phyloP scores from a whole-genome alignment of 495 filamentous ascomycete genomes.

The Rostrohypoxylon terebratum region DNA sequence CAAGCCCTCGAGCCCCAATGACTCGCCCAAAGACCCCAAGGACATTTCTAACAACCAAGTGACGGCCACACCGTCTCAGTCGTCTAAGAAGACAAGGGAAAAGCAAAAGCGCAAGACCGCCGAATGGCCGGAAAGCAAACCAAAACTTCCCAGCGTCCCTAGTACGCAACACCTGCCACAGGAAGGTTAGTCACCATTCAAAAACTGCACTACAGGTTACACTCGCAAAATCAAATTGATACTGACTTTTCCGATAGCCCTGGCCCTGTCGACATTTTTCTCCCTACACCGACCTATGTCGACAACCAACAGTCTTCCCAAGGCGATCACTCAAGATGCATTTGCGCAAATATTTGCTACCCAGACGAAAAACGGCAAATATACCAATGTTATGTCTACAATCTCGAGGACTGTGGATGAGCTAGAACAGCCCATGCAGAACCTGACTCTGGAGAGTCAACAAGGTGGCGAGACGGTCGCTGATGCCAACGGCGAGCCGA shows the following conservation, averaged over 20 bases:
- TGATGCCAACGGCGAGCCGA: conserved; percentile 47
- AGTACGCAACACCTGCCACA: conserved; percentile 82
- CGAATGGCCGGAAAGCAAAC: conserved; percentile 52
- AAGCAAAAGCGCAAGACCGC: conserved; percentile 62
- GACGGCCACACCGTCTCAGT: conserved; percentile 53
- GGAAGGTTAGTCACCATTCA: conserved; percentile 66
- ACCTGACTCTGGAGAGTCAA: conserved; percentile 47
- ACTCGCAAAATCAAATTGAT: too few relatives aligned
- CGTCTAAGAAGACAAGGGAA: conserved; percentile 56
- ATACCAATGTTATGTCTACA: conserved; percentile 80
- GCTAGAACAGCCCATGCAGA: conserved; percentile 71
- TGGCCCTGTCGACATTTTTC: conserved; percentile 92
- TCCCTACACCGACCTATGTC: conserved; percentile 95
- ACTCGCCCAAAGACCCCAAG: conserved; percentile 62
- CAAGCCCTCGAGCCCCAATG: conserved; percentile 67
- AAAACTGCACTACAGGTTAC: too few relatives aligned
- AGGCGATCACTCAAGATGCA: conserved; percentile 72
- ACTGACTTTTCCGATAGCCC: conserved; percentile 65
- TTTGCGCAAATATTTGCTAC: conserved; percentile 84
- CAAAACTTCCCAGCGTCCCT: conserved; percentile 80
- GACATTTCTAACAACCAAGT: conserved; percentile 58
- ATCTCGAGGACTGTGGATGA: conserved; percentile 77
- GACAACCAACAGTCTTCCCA: conserved; percentile 81
- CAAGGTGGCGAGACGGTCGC: conserved; percentile 44
- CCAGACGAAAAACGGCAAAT: conserved; percentile 62